Conservation (phyloP, 106 monocot species). For the Chionographis japonica region DNA sequence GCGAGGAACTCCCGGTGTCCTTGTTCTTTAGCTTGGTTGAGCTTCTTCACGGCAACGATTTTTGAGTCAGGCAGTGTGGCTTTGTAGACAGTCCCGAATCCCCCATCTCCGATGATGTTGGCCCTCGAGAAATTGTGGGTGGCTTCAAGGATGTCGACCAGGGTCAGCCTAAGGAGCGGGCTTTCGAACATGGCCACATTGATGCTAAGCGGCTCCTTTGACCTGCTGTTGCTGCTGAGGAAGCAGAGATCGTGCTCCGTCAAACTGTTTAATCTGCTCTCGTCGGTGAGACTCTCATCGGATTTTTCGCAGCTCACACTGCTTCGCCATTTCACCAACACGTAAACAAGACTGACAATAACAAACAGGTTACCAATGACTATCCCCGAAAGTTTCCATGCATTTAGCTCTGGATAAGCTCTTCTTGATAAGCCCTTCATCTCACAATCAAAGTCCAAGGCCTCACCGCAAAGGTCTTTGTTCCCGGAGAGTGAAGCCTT, state of each 20-base stretch:
- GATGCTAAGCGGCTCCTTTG: conserved; percentile 42
- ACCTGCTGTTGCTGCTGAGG: conserved; percentile 15
- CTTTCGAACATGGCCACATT: conserved; percentile 40
- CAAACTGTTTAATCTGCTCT: not conserved
- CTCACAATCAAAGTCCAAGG: not conserved
- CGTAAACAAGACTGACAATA: not conserved
- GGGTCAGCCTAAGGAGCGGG: conserved; percentile 23
- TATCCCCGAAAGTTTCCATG: not conserved
- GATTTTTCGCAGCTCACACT: not conserved
- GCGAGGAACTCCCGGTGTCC: no score
- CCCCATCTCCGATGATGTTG: no score
- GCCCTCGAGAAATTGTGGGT: no score
- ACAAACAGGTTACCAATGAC: not conserved
- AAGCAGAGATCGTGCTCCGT: not conserved
- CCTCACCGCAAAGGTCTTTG: not conserved
- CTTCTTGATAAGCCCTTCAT: not conserved
- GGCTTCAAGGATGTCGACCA: conserved; percentile 3
- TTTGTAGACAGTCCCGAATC: no score
- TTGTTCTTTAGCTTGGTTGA: no score
- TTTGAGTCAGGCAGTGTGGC: no score
- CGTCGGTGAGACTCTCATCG: not conserved
- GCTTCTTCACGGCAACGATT: no score
- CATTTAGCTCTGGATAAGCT: not conserved
- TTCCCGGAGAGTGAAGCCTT: not conserved
- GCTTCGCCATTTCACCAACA: not conserved